Evolutionary conservation across 2,329 filamentous ascomycete genomes (phyloP).

Genomic region (Elsinoe ampelina): DNA sequence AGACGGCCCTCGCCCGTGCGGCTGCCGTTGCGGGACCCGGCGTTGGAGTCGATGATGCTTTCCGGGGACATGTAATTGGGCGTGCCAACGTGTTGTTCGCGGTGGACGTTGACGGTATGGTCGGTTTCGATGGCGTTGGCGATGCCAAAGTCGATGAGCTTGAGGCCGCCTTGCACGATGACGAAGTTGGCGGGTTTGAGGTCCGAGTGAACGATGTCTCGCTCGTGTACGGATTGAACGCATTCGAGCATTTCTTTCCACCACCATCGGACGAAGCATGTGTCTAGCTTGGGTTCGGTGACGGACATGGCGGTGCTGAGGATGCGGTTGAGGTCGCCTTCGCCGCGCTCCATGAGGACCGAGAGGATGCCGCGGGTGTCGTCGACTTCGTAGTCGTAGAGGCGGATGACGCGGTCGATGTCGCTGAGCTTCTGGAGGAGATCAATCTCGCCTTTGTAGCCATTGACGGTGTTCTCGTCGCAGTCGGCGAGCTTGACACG

Average conservation of each 20-base stretch:
- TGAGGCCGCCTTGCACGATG: conserved; percentile 77
- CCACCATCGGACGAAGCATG: conserved; percentile 89
- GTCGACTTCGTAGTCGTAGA: conserved; percentile 91
- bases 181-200: conserved; percentile 97
- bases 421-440: conserved; percentile 71
- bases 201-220: conserved; percentile 93
- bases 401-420: conserved; percentile 79
- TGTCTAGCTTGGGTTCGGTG: conserved; percentile 69
- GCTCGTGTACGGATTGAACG: conserved; percentile 75
- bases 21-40: conserved; percentile 35
- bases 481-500: conserved; percentile 83
- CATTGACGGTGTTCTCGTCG: conserved; percentile 71
- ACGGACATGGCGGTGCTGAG: conserved; percentile 59
- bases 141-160: conserved; percentile 97
- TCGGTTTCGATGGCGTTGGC: conserved; percentile 94
- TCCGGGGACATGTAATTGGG: conserved; percentile 99
- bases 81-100: conserved; percentile 88
- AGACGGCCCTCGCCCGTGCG: conserved; percentile 34
- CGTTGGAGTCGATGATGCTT: conserved; percentile 79
- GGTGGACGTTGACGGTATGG: conserved; percentile 93
- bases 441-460: conserved; percentile 94
- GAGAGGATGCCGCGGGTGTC: conserved; percentile 81
- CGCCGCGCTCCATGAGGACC: conserved; percentile 94
- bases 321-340: conserved; percentile 83
- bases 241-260: conserved; percentile 99